These are phyloP conservation scores for Coprinopsis strossmayeri DNA, from an alignment of 768 basidiomycete genomes.

Conservation along the genomic window DNA sequence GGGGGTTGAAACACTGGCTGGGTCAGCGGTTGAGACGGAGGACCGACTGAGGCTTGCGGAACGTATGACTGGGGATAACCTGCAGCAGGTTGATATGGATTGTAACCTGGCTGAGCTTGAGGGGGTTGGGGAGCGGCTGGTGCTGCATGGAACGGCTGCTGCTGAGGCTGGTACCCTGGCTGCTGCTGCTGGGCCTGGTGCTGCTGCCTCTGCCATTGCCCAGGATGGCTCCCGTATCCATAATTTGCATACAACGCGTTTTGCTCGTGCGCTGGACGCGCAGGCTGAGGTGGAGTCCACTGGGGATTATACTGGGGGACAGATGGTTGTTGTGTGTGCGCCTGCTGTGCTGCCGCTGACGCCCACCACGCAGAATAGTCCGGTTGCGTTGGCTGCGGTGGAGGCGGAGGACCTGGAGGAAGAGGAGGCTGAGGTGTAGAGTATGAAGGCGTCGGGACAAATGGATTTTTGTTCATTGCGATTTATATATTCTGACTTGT, in stretches of 20 bases:
- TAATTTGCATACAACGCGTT: conserved; percentile 87
- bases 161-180: conserved; percentile 40
- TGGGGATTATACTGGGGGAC: conserved; percentile 55
- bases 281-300: conserved; percentile 58
- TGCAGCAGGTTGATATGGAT: conserved; percentile 67
- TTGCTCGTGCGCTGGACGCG: conserved; percentile 69
- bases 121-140: conserved; percentile 52
- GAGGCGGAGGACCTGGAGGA: conserved; percentile 76
- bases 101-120: conserved; percentile 57
- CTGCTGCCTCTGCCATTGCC: conserved; percentile 61
- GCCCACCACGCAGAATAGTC: conserved; percentile 81
- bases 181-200: conserved; percentile 45
- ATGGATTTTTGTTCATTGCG: conserved; percentile 81
- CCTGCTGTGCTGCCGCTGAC: conserved; percentile 40
- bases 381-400: conserved; percentile 56
- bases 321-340: conserved; percentile 44
- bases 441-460: conserved; percentile 63
- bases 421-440: conserved; percentile 69
- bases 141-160: conserved; percentile 43
- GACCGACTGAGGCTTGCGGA: conserved; percentile 47
- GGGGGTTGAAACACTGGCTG: conserved; percentile 37
- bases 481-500: too few species aligned
- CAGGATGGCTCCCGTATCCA: conserved; percentile 71
- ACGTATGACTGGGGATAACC: conserved; percentile 63
- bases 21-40: conserved; percentile 38